These are phyloP conservation scores for Tetradesmus obliquus DNA, from an alignment of 139 green algal species.

Conservation along the genomic window DNA sequence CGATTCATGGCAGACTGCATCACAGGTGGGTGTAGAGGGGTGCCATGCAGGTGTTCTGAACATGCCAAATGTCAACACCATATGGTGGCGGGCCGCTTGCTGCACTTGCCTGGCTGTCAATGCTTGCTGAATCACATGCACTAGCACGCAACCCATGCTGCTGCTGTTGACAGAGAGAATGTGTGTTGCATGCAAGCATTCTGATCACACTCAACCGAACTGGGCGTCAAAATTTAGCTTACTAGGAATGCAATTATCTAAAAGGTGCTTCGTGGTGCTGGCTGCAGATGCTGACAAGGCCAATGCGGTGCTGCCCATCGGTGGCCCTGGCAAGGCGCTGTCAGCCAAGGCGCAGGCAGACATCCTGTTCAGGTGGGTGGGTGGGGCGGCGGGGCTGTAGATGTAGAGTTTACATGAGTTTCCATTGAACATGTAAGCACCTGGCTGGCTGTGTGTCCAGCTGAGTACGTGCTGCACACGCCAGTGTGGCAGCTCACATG, in stretches of 20 bases:
- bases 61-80: neutral
- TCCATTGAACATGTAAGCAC: too few species aligned
- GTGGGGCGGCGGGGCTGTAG: neutral
- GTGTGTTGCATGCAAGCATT: conserved; percentile 23
- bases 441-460: neutral
- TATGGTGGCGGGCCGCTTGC: neutral
- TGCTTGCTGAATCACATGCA: too few species aligned
- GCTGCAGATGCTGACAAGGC: conserved; percentile 33
- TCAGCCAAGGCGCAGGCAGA: conserved; percentile 93
- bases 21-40: conserved; percentile 7
- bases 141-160: too few species aligned
- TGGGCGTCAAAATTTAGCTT: too few species aligned
- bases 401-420: neutral
- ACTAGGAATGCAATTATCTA: too few species aligned
- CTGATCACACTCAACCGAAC: too few species aligned
- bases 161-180: conserved; percentile 37
- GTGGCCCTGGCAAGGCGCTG: conserved; percentile 90
- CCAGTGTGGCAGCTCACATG: too few species aligned
- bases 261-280: too few species aligned
- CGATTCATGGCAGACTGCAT: conserved; percentile 95
- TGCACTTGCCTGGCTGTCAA: neutral
- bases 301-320: conserved; percentile 93
- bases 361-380: conserved; percentile 85
- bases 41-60: neutral
- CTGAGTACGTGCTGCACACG: too few species aligned